phyloP scores from a whole-genome alignment of 139 green algal species.

The Chlorella sp. region DNA sequence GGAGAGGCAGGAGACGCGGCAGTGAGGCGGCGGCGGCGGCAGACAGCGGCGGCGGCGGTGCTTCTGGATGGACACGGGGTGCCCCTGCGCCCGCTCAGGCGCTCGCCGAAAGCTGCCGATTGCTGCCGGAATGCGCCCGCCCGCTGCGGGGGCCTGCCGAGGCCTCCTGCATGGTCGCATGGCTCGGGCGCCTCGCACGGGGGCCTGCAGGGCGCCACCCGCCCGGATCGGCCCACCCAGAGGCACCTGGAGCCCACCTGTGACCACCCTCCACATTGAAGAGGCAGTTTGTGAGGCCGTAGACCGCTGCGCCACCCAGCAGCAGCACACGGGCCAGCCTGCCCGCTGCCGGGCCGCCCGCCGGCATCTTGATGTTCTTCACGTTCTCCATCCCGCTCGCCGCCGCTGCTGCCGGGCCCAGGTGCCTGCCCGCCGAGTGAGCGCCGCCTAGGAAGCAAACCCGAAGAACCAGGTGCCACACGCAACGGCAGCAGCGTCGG shows the following conservation, averaged over 20 bases:
- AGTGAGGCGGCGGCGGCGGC: not conserved
- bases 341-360: not conserved
- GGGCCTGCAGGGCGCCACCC: no score
- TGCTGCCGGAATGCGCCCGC: no score
- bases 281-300: conserved; percentile 81
- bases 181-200: no score
- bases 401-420: not conserved
- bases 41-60: not conserved
- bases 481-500: not conserved
- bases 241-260: conserved; percentile 23
- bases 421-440: not conserved
- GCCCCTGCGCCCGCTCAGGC: no score
- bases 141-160: no score
- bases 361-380: conserved; percentile 31
- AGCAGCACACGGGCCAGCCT: conserved; percentile 44
- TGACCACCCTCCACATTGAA: conserved; percentile 99
- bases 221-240: no score
- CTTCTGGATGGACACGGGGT: no score
- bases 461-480: not conserved
- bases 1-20: not conserved
- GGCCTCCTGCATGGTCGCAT: no score
- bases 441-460: not conserved
- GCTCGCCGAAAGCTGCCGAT: no score
- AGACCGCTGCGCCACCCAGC: conserved; percentile 66
- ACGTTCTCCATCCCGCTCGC: conserved; percentile 9